Base-by-base conservation (phyloP, 768 basidiomycete genomes). In the Tylopilus sp. region DNA sequence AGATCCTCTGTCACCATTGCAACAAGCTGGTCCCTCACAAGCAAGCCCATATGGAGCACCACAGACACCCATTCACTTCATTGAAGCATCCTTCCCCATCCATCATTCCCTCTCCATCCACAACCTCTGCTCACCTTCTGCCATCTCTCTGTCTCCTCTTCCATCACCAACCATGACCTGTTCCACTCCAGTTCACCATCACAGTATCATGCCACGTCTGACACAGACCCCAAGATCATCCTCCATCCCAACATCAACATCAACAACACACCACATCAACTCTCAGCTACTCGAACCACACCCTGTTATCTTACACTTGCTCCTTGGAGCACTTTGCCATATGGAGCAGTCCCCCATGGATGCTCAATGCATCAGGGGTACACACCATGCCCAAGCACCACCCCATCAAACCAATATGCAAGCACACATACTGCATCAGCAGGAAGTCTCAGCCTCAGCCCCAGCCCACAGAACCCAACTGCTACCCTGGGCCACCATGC, bases 281-380 rank as follows among this genome's bases (percentile, higher is more conserved):
- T 98, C 82, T 99, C 42, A 86, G 84, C 19, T 79, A 86, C 60
- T 93, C 92, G 2, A 92, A 97, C 63, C 96, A 97, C 64, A 99
- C 96, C 0, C 75, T 99, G 4, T 92, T 89, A 1, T 96, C 95
- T 0, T 98, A 96, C 69, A 97, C 95, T 7, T 84, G 92, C 49
- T 85, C 87, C 14, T 77, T 93, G 26, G 86, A 89, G 54, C 93
- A 97, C 69, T 95, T 96, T 68, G 92, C 94, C 1, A 92, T 97
- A 13, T 82, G 94, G 29, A 92, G 90, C 53, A 89, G 87, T 22
- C 93, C 92, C 1, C 89, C 86, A 19, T 75, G 82, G 30, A 64
- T 66, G 9, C 66, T 70, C 53, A 61, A 69, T 41, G 66, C 71
- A 17, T 66, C 62, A 24, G 72, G 77, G 30, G 54, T 71, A 9